Evolutionary conservation across 768 basidiomycete genomes (phyloP).

Genomic region (Candolleomyces aberdarensis): DNA sequence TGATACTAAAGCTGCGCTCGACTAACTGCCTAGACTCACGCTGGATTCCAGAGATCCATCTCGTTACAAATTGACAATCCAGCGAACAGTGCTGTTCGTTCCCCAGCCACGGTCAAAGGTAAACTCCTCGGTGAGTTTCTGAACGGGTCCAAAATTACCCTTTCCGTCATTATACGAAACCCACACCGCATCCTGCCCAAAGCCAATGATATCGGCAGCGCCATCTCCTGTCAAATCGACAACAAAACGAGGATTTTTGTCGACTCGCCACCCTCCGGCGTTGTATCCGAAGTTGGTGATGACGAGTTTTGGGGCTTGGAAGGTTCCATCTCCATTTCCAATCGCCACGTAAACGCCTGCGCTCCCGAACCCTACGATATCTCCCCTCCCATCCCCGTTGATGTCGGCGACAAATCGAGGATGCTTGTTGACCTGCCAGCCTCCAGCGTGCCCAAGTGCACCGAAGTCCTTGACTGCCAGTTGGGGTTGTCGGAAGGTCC

Average conservation of each 20-base stretch:
- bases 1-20: too few relatives aligned
- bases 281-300: neutral
- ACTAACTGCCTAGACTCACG: too few relatives aligned
- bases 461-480: too few relatives aligned
- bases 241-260: neutral
- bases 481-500: too few relatives aligned
- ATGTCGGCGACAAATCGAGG: conserved; percentile 2
- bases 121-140: neutral
- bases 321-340: neutral
- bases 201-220: too few relatives aligned
- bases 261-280: neutral
- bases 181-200: neutral
- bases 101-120: neutral
- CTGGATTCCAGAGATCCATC: neutral
- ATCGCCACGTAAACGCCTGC: conserved; percentile 2
- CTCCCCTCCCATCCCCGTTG: neutral
- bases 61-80: too few relatives aligned
- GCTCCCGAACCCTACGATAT: conserved; percentile 1
- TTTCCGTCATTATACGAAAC: conserved; percentile 3
- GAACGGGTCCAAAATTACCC: conserved; percentile 1
- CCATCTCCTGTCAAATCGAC: conserved; percentile 2
- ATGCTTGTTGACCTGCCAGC: too few relatives aligned
- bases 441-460: too few relatives aligned
- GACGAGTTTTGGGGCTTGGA: neutral
- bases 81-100: neutral